These are phyloP conservation scores for Hypericum androsaemum DNA, from an alignment of 345 rosid genomes.

Conservation along the genomic window DNA sequence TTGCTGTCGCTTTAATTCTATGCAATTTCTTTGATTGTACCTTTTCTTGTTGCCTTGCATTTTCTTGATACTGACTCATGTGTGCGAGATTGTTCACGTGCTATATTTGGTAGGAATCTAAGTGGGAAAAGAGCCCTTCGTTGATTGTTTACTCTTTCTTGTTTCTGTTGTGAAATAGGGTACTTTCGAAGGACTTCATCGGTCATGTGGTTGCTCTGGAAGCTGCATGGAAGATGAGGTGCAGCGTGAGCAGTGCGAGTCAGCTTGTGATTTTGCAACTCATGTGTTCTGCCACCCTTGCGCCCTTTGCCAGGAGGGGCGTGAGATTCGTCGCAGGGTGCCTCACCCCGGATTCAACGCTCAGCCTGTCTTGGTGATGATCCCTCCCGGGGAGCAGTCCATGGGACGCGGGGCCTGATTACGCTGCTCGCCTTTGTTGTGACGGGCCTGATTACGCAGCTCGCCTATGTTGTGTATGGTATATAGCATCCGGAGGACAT, in stretches of 20 bases:
- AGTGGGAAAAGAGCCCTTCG: too few relatives aligned
- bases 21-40: too few relatives aligned
- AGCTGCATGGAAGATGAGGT: slow-evolving; percentile 56
- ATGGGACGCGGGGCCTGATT: slow-evolving; percentile 54
- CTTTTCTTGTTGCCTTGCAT: too few relatives aligned
- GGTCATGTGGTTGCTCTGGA: slow-evolving; percentile 82
- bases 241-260: slow-evolving; percentile 66
- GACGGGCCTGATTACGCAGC: too few relatives aligned
- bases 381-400: slow-evolving; percentile 65
- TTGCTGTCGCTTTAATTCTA: too few relatives aligned
- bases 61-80: too few relatives aligned
- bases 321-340: slow-evolving; percentile 79
- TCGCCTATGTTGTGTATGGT: too few relatives aligned
- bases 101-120: too few relatives aligned
- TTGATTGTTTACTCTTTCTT: background rate
- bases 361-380: slow-evolving; percentile 55
- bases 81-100: too few relatives aligned
- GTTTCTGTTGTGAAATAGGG: slow-evolving; percentile 42
- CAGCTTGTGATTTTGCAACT: slow-evolving; percentile 61
- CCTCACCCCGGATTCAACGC: slow-evolving; percentile 80
- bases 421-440: too few relatives aligned
- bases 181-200: slow-evolving; percentile 61
- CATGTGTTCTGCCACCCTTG: slow-evolving; percentile 76
- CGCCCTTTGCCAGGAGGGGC: slow-evolving; percentile 97
- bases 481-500: too few relatives aligned